Percentiles rank a stretch among this genome's conserved stretches.
These are phyloP conservation scores for Backusella tuberculispora DNA, from an alignment of 192 early-diverging fungal species.

Conservation along the genomic window DNA sequence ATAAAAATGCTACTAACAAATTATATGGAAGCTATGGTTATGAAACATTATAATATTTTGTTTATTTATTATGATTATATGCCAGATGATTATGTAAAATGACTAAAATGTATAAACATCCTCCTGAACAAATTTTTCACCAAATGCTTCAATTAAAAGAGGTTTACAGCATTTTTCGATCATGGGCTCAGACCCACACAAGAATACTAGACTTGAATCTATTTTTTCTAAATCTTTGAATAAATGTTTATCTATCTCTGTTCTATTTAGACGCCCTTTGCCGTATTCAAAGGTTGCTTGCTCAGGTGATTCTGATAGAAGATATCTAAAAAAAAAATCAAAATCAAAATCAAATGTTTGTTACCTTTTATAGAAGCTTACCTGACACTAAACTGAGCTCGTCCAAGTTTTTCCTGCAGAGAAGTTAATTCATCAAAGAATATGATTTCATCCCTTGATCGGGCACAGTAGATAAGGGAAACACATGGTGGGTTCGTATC, in stretches of 20 bases:
- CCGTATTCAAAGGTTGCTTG: not conserved
- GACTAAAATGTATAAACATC: not conserved
- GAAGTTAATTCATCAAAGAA: slow-evolving; percentile 69
- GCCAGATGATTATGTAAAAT: not conserved
- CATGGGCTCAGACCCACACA: slow-evolving; percentile 51
- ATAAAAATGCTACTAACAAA: not conserved
- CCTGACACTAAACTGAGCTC: slow-evolving; percentile 65
- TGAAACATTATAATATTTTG: not conserved
- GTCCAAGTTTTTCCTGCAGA: slow-evolving; percentile 56
- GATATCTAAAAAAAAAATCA: not conserved
- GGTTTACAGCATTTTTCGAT: slow-evolving; percentile 45
- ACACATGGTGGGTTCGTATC: slow-evolving; percentile 70
- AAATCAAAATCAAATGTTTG: not conserved
- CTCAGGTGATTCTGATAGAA: not conserved
- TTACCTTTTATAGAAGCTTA: not conserved
- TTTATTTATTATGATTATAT: not conserved
- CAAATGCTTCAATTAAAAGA: slow-evolving; percentile 29
- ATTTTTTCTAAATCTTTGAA: slow-evolving; percentile 46
- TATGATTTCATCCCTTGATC: slow-evolving; percentile 78
- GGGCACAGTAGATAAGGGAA: slow-evolving; percentile 79
- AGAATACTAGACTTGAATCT: slow-evolving; percentile 31
- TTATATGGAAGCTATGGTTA: not conserved
- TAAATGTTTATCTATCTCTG: not conserved
- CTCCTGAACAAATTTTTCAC: not conserved
- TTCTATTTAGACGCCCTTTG: not conserved